phyloP scores from a whole-genome alignment of 2,329 filamentous ascomycete genomes.

The Verticillium longisporum region DNA sequence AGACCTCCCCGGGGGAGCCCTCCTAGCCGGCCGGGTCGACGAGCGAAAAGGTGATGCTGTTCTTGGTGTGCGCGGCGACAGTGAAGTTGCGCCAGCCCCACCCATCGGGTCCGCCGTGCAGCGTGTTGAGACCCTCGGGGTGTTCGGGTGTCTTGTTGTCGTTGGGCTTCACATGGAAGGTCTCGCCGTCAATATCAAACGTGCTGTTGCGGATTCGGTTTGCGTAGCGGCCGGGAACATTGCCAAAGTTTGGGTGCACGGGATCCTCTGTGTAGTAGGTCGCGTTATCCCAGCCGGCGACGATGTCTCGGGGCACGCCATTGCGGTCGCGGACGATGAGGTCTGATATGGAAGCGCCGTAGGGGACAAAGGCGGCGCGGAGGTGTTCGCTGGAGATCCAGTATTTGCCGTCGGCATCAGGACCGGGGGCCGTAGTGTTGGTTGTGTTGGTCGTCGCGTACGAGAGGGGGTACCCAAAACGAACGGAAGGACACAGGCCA shows the following conservation, averaged over 20 bases:
- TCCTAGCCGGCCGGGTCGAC: slow-evolving; percentile 66
- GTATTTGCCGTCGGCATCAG: slow-evolving; percentile 62
- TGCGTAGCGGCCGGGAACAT: slow-evolving; percentile 70
- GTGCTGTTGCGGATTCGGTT: slow-evolving; percentile 76
- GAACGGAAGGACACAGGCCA: slow-evolving; percentile 17
- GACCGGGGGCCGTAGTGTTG: slow-evolving; percentile 19
- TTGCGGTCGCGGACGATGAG: slow-evolving; percentile 63
- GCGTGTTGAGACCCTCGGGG: slow-evolving; percentile 52
- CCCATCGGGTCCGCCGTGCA: slow-evolving; percentile 64
- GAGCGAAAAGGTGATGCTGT: slow-evolving; percentile 69
- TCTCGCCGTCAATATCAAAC: slow-evolving; percentile 58
- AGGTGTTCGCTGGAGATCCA: slow-evolving; percentile 63
- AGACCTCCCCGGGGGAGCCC: slow-evolving; percentile 73
- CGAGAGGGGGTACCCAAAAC: slow-evolving; percentile 12
- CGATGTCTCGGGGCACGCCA: slow-evolving; percentile 62
- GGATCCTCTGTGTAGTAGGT: slow-evolving; percentile 59
- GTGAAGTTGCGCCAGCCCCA: slow-evolving; percentile 78
- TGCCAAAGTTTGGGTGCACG: slow-evolving; percentile 64
- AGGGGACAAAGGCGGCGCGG: slow-evolving; percentile 63
- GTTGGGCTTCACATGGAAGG: slow-evolving; percentile 55
- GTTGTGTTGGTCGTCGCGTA: slow-evolving; percentile 8
- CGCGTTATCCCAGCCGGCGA: slow-evolving; percentile 71
- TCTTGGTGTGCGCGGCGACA: slow-evolving; percentile 58
- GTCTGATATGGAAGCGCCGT: slow-evolving; percentile 68
- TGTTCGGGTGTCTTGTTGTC: slow-evolving; percentile 47